Percentiles rank a stretch among this genome's conserved stretches.
Conservation (phyloP, 148 eudicot genomes). For the Cornus kousa region DNA sequence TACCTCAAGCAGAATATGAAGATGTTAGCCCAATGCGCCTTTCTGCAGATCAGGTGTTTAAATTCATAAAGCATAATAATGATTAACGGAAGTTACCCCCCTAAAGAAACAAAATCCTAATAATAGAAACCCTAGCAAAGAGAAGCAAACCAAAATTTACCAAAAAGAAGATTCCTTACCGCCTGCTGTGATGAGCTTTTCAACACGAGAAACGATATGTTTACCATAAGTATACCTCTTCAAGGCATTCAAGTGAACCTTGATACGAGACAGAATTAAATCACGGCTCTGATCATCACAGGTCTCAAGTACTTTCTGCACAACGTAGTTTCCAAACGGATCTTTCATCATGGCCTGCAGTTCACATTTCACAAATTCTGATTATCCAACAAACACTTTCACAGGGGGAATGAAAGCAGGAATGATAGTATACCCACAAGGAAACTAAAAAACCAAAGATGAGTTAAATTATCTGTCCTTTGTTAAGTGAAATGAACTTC, state of each 20-base stretch:
- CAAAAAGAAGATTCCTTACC: conserved; percentile 26
- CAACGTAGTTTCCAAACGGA: conserved; percentile 67
- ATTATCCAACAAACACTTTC: conserved; percentile 6
- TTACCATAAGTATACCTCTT: conserved; percentile 64
- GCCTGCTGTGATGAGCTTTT: conserved; percentile 57
- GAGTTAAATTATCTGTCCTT: neutral
- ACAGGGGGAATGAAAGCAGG: neutral
- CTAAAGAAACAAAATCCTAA: no score
- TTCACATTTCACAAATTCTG: neutral
- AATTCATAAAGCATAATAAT: neutral
- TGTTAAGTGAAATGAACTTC: neutral
- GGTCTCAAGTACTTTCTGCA: conserved; percentile 64
- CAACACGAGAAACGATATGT: conserved; percentile 64
- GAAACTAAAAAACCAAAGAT: neutral
- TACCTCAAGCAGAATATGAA: conserved; percentile 15
- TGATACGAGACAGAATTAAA: conserved; percentile 54
- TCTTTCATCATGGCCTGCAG: conserved; percentile 73
- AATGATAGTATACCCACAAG: neutral
- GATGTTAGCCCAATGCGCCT: conserved; percentile 22
- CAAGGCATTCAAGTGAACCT: conserved; percentile 48
- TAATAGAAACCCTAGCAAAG: neutral
- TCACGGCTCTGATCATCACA: conserved; percentile 54
- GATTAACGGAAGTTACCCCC: no score
- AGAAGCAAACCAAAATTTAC: neutral
- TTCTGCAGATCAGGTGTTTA: conserved; percentile 26